phyloP scores from a whole-genome alignment of 2,329 filamentous ascomycete genomes.

The Capronia americana region DNA sequence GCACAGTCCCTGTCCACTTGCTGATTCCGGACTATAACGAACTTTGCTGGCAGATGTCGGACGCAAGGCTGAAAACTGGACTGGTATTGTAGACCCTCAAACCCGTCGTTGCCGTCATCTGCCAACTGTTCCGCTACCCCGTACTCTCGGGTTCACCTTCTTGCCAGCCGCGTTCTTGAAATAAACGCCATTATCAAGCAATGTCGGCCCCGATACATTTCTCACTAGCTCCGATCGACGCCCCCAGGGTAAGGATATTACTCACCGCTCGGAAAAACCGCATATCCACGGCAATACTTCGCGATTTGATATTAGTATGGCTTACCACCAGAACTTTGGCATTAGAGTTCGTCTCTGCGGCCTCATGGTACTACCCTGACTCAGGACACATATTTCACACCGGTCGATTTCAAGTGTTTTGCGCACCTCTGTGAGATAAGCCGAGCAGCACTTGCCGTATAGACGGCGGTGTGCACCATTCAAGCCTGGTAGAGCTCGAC shows the following conservation, averaged over 20 bases:
- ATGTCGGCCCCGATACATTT: not conserved
- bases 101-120: not conserved
- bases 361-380: constrained; percentile 1
- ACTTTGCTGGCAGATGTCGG: not conserved
- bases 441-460: not conserved
- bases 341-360: not conserved
- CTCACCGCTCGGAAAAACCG: not conserved
- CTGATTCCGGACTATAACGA: not conserved
- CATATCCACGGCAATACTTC: not conserved
- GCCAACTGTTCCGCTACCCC: not conserved
- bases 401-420: not conserved
- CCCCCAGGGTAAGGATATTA: not conserved
- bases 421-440: not conserved
- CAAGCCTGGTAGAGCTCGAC: constrained; percentile 7
- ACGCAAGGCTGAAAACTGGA: constrained; percentile 7
- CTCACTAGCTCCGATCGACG: not conserved
- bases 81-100: not conserved
- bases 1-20: not conserved
- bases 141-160: not conserved
- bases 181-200: constrained; percentile 18
- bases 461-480: not conserved
- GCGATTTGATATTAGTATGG: constrained; percentile 1
- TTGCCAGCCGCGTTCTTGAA: not conserved
- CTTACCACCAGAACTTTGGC: not conserved
- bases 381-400: not conserved